Evolutionary conservation across 2,329 filamentous ascomycete genomes (phyloP), one percentile per base, ranked within the genome.

Genomic region (Gnomoniopsis sp.): DNA sequence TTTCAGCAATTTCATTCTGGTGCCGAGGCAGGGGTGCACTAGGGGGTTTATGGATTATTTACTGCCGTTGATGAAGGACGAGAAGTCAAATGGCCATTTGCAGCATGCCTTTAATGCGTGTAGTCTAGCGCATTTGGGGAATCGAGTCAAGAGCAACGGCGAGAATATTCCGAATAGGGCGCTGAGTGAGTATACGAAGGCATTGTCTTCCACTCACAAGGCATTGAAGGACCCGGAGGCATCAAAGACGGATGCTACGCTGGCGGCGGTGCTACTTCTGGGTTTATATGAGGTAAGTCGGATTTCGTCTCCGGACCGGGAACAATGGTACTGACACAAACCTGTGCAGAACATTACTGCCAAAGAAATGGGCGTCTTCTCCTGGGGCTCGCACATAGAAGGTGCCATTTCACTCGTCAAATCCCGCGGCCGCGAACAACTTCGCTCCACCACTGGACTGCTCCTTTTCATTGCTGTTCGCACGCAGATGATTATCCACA

Each of bases 311-410:
- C n/a, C 47, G 36, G 17, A n/a, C 12, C 36, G 36, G 14, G 36
- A 41, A 6, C 36, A n/a, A 15, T 11, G 36, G 3, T 44, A 19
- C 8, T 19, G 41, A 11, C 19, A 19, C 8, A 4, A 44, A 11
- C 41, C n/a, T 17, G 8, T 19, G 17, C 19, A 70, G 71, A 83
- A 78, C 57, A 85, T 87, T 48, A 79, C 79, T 0, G 79, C 81
- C 14, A 80, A 78, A 59, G 77, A 81, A 54, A 71, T 82, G 52
- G 81, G 78, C 36, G 79, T 80, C 67, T 72, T 80, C 57, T 82
- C 83, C 1, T 88, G 85, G 85, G 83, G 82, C 3, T 84, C 83
- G 11, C 85, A 88, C 64, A 79, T 83, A n/a, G 81, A 86, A 60
- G 85, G 84, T 3, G 85, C 85, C n/a, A 79, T 87, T 34, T 80